Evolutionary conservation across 2,329 filamentous ascomycete species (phyloP), one percentile per base, ranked within the genome.

Genomic region (Colletotrichum sojae): DNA sequence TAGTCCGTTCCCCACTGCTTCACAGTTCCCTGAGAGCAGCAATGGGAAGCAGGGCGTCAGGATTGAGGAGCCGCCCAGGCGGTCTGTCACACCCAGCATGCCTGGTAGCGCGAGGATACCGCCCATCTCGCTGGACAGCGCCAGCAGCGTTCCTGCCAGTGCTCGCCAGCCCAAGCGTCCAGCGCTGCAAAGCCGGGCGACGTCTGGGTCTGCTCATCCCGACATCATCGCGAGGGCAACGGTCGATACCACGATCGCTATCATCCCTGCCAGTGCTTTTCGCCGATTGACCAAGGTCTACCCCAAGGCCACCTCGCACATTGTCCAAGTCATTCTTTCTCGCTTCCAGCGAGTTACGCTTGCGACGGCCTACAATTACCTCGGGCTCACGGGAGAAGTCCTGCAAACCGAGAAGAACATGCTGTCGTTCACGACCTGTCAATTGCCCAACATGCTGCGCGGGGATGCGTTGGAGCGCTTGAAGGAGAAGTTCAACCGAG

Each of bases 151-250:
- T 36, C 40, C 63, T 22, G 31, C 40, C 4, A 45, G 52, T n/a
- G 52, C 45, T 36, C 67, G 60, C 9, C 40, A 75, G 8, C 57
- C 69, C 16, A 77, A 74, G 36, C 81, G 83, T 22, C 85, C 85
- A 2, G 67, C 71, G 5, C 73, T 81, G 51, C 79, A 81, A 13
- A 84, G 84, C 71, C 82, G 85, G 63, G 77, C 77, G 16, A 80
- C 83, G 39, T 88, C 89, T 12, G 92, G 91, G 72, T 98, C 96
- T 15, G 94, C 94, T 0, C 96, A 99, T 80, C 96, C 96, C 12
- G 96, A 99, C 76, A 96, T 99, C 71, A 94, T 99, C 72, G 96
- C 95, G n/a, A 89, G 96, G 72, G 96, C 96, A 6, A 97, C 94
- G 16, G 92, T 97, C 25, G 97, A 99, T 77, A 99, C 96, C 0